Conservation (phyloP, 495 filamentous ascomycete genomes). For the Polyplosphaeria fusca region DNA sequence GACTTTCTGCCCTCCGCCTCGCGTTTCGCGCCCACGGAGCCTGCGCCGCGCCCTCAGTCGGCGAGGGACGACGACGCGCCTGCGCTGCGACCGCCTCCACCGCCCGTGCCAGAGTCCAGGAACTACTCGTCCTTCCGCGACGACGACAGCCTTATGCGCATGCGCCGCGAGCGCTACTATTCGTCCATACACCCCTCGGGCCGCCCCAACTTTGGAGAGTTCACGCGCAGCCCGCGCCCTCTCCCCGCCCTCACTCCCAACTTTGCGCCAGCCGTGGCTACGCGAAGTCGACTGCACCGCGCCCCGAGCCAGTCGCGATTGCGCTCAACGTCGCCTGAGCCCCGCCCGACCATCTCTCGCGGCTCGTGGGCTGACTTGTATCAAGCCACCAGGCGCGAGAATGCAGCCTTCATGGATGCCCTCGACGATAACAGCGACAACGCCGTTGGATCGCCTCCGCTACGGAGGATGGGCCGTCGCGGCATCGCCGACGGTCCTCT, state of each 20-base stretch:
- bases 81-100: conserved; percentile 30
- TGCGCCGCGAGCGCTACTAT: conserved; percentile 5
- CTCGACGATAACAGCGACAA: conserved; percentile 18
- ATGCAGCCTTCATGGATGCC: conserved; percentile 2
- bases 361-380: neutral
- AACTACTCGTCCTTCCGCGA: conserved; percentile 29
- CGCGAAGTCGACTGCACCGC: neutral
- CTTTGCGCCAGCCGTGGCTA: conserved; percentile 32
- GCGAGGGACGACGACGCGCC: too few relatives aligned
- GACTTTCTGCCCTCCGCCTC: conserved; percentile 15
- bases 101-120: conserved; percentile 42
- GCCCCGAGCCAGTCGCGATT: neutral
- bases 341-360: neutral
- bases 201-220: neutral
- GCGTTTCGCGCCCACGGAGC: neutral
- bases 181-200: neutral
- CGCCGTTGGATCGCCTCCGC: conserved; percentile 34
- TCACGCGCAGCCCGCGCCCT: neutral
- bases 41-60: conserved; percentile 15
- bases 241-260: conserved; percentile 27
- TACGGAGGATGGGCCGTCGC: conserved; percentile 37
- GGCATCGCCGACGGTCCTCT: conserved; percentile 33
- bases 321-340: neutral
- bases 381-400: neutral
- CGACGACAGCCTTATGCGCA: neutral